Percentiles rank a stretch among this genome's conserved stretches.
Conservation (phyloP, 495 filamentous ascomycete genomes). For the Aspergillus nidulans region DNA sequence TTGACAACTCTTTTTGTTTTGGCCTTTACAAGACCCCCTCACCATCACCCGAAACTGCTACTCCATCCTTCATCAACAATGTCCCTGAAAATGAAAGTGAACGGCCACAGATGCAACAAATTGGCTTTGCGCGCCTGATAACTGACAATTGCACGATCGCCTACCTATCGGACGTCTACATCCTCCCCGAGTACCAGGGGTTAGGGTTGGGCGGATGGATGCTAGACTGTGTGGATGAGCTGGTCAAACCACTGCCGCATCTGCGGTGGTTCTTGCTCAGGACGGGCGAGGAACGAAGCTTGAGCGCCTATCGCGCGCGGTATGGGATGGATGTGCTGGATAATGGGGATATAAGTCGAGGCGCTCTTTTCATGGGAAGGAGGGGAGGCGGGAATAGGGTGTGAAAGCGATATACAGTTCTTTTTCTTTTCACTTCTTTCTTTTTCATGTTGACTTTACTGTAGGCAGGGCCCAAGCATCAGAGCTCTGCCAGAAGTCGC, state of each 20-base stretch:
- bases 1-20: slow-evolving; percentile 52
- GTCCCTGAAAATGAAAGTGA: neutral
- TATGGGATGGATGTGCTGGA: slow-evolving; percentile 42
- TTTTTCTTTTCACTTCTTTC: too few relatives aligned
- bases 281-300: slow-evolving; percentile 30
- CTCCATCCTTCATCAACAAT: too few relatives aligned
- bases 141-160: slow-evolving; percentile 62
- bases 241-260: slow-evolving; percentile 49
- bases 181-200: slow-evolving; percentile 51
- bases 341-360: slow-evolving; percentile 20
- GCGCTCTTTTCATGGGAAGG: slow-evolving; percentile 25
- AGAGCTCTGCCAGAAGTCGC: too few relatives aligned
- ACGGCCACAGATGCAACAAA: slow-evolving; percentile 21
- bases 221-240: slow-evolving; percentile 53
- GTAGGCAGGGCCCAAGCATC: too few relatives aligned
- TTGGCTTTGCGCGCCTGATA: slow-evolving; percentile 60
- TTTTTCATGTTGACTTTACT: too few relatives aligned
- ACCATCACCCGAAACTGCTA: too few relatives aligned
- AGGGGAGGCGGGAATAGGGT: slow-evolving; percentile 8
- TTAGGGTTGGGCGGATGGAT: slow-evolving; percentile 62
- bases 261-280: slow-evolving; percentile 54
- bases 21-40: slow-evolving; percentile 42
- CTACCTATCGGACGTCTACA: slow-evolving; percentile 69
- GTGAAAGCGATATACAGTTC: too few relatives aligned
- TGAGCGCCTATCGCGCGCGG: slow-evolving; percentile 42